These are phyloP conservation scores for Metschnikowia sp. DNA, from an alignment of 805 yeast species.

Conservation along the genomic window DNA sequence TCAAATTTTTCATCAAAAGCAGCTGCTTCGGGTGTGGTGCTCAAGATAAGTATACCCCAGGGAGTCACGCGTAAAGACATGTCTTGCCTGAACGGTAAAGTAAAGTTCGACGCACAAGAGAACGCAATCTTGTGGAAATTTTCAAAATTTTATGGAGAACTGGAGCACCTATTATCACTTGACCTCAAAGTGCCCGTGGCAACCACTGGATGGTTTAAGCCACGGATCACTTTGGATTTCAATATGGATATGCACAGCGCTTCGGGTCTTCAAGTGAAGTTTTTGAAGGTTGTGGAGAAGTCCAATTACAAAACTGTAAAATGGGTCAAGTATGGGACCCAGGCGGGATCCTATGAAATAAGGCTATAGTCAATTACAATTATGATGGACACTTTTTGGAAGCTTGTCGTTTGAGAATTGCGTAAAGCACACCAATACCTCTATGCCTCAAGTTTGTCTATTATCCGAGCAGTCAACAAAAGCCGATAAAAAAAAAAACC, in stretches of 20 bases:
- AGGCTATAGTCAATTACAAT: conserved; percentile 28
- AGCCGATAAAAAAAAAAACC: too few relatives aligned
- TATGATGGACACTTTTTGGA: too few relatives aligned
- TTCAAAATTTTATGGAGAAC: conserved; percentile 62
- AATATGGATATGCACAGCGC: conserved; percentile 69
- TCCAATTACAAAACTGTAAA: conserved; percentile 68
- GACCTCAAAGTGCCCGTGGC: conserved; percentile 23
- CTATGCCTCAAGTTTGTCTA: too few relatives aligned
- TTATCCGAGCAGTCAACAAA: too few relatives aligned
- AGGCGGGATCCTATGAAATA: conserved; percentile 78
- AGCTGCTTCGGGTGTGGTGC: conserved; percentile 58
- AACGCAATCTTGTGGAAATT: conserved; percentile 67
- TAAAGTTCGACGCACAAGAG: conserved; percentile 65
- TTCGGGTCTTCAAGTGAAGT: conserved; percentile 73
- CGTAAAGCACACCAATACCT: too few relatives aligned
- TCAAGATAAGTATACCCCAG: conserved; percentile 67
- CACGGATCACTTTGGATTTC: conserved; percentile 74
- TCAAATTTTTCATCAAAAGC: conserved; percentile 59
- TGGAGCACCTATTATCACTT: conserved; percentile 58
- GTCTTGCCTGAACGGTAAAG: conserved; percentile 59
- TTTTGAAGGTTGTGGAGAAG: conserved; percentile 60
- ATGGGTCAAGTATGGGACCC: conserved; percentile 80
- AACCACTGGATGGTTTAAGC: conserved; percentile 53
- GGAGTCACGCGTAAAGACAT: conserved; percentile 26
- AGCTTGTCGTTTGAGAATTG: too few relatives aligned